Conservation (phyloP, 768 basidiomycete genomes). For the Amanita thiersii region DNA sequence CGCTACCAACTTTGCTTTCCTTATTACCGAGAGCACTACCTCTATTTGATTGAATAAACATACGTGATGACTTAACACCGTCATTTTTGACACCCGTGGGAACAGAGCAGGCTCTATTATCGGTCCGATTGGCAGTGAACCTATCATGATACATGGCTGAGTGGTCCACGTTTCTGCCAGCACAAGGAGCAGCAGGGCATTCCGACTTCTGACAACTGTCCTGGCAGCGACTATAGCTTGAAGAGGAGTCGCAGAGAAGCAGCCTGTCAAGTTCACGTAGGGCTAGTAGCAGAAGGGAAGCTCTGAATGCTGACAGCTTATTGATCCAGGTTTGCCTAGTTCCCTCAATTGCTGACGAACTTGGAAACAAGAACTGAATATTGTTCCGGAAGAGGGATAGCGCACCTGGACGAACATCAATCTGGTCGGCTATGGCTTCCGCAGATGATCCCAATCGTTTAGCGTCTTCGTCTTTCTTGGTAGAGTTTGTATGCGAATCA, state of each 20-base stretch:
- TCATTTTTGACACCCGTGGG: no score
- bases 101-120: no score
- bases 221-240: conserved; percentile 5
- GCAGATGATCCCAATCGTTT: not conserved
- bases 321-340: not conserved
- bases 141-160: no score
- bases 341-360: not conserved
- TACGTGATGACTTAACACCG: no score
- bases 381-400: conserved; percentile 19
- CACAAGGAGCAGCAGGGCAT: no score
- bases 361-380: conserved; percentile 10
- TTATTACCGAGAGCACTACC: no score
- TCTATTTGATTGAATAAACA: no score
- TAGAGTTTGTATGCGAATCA: not conserved
- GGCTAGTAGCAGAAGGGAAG: conserved; percentile 28
- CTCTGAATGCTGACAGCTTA: conserved; percentile 11
- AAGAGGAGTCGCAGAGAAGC: conserved; percentile 12
- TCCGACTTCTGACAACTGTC: no score
- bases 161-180: no score
- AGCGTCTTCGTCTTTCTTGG: not conserved
- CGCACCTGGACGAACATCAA: conserved; percentile 11
- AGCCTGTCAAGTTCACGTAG: conserved; percentile 29
- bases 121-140: no score
- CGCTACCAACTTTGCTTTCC: no score
- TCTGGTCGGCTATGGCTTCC: not conserved